Base-by-base conservation (phyloP, 768 basidiomycete genomes). In the Serendipita sp. region DNA sequence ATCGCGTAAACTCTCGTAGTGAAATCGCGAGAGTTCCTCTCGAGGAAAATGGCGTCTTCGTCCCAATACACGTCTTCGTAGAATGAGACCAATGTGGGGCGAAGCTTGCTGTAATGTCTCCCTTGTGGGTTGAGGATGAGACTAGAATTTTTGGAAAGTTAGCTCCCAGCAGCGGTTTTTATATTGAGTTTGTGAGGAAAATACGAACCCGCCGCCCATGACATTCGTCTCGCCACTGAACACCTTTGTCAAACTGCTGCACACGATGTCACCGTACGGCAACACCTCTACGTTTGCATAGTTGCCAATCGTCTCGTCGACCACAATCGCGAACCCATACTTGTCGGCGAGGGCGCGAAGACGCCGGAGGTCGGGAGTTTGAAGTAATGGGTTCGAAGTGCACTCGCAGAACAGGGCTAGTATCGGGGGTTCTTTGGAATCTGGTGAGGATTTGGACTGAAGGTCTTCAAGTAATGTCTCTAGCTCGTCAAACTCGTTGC, bases 21-120 rank as follows among this genome's bases (percentile, higher is more conserved):
- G 76, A 95, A 97, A 74, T 96, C 85, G 60, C 95, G 89, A 17
- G 95, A 98, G 74, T 99, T 99, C 67, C 94, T 88, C 71, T 99
- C 95, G 88, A 99, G 88, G 77, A 84, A 95, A 62, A 97, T 82
- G 43, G 90, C 92, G 69, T 99, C 95, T 71, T 93, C 89, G 69
- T 82, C 79, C 67, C 86, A 97, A 74, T 90, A 97, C 24, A 76
- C 75, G 70, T 99, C 94, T 71, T 95, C 90, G 72, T 84, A 97
- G 3, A 71, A 75, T 4, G 75, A 66, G 5, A 73, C 69, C 68
- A 91, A 75, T 51, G 82, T 74, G 0, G 74, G 69, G 68, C 88
- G 90, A 51, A 99, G 80, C 0, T 74, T 64, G 0, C 73, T 60
- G 70, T 95, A 94, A 69, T 88, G 79, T 2, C 78, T 81, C 4